These are phyloP conservation scores for Gyrodon lividus DNA, from an alignment of 768 basidiomycete species.

Conservation along the genomic window DNA sequence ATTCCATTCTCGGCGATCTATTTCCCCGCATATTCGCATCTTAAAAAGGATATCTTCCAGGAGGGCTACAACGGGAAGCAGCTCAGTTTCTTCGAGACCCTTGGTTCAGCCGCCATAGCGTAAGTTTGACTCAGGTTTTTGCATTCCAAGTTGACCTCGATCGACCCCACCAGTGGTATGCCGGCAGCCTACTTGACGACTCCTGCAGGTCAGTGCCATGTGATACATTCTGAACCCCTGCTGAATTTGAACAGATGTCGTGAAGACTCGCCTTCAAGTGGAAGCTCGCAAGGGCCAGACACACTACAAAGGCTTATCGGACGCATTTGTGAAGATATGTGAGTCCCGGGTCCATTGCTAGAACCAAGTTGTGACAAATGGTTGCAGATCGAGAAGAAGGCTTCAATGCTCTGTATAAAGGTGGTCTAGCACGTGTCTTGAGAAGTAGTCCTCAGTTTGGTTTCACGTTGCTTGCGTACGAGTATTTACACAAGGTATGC, in stretches of 20 bases:
- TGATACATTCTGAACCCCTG: slow-evolving; percentile 1
- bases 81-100: slow-evolving; percentile 86
- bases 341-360: slow-evolving; percentile 31
- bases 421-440: slow-evolving; percentile 83
- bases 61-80: slow-evolving; percentile 96
- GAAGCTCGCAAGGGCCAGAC: slow-evolving; percentile 92
- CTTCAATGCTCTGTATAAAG: slow-evolving; percentile 87
- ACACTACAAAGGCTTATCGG: slow-evolving; percentile 82
- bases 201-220: slow-evolving; percentile 64
- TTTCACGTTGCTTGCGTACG: slow-evolving; percentile 83
- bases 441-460: slow-evolving; percentile 94
- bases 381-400: slow-evolving; percentile 81
- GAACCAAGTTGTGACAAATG: slow-evolving; percentile 7
- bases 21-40: slow-evolving; percentile 83
- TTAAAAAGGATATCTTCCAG: slow-evolving; percentile 91
- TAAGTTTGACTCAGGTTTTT: slow-evolving; percentile 41
- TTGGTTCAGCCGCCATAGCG: slow-evolving; percentile 80
- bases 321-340: slow-evolving; percentile 92
- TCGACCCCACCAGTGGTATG: slow-evolving; percentile 72
- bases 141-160: slow-evolving; percentile 26
- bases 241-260: slow-evolving; percentile 66
- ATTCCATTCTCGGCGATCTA: slow-evolving; percentile 97
- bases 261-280: slow-evolving; percentile 94
- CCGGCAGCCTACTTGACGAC: slow-evolving; percentile 94
- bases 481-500: slow-evolving; percentile 64